These are phyloP conservation scores for Pisolithus marmoratus DNA, from an alignment of 768 basidiomycete species.

Conservation along the genomic window DNA sequence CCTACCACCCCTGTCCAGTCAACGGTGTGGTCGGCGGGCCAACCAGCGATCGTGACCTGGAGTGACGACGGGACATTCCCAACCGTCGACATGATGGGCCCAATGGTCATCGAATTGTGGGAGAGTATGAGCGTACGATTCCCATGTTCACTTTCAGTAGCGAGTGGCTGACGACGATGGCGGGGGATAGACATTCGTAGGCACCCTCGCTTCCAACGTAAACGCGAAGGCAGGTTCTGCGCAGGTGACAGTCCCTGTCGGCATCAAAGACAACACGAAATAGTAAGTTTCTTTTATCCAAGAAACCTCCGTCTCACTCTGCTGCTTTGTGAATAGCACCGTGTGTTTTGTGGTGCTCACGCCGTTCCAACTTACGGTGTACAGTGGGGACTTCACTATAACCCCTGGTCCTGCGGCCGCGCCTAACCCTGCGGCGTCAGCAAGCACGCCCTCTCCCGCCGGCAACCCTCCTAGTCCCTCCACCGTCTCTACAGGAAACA, in stretches of 20 bases:
- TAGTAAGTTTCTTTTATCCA: conserved; percentile 24
- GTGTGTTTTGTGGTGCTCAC: conserved; percentile 28
- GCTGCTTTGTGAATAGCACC: conserved; percentile 14
- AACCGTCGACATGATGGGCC: conserved; percentile 35
- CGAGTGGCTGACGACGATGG: not conserved
- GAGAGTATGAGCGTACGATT: conserved; percentile 36
- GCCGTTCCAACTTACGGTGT: conserved; percentile 30
- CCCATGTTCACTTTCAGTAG: not conserved
- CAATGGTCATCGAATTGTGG: conserved; percentile 43
- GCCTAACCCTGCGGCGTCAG: not conserved
- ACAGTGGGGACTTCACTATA: conserved; percentile 49
- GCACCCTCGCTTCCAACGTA: conserved; percentile 40
- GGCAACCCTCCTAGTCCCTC: not conserved
- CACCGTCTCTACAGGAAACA: too few relatives aligned
- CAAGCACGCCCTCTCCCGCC: not conserved
- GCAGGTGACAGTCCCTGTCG: conserved; percentile 27
- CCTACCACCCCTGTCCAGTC: conserved; percentile 44
- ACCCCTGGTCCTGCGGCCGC: conserved; percentile 2
- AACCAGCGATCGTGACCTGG: conserved; percentile 42
- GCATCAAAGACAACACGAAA: conserved; percentile 19
- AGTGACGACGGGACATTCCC: conserved; percentile 41
- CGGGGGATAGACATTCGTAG: conserved; percentile 33
- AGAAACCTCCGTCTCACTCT: not conserved
- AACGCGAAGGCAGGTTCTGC: conserved; percentile 25
- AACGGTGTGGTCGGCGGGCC: conserved; percentile 42